A percentile compares a stretch with the other conserved stretches of the same genome.
Evolutionary conservation across 352 stramenopile species (phyloP).

Genomic region (Pythium guiyangense): DNA sequence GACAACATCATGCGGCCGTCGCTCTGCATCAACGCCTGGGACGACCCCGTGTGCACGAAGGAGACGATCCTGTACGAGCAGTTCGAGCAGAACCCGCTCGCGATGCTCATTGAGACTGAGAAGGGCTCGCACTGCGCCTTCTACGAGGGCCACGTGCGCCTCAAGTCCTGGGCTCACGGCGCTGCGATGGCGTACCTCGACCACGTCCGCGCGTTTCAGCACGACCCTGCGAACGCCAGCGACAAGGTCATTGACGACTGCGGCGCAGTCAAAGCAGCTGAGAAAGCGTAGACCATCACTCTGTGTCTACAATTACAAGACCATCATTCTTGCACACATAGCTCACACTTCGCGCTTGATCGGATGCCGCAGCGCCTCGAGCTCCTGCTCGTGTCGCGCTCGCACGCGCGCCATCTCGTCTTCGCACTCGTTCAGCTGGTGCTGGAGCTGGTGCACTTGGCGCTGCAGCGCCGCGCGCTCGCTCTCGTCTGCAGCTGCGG

Average conservation of each 20-base stretch:
- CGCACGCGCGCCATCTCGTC: constrained; percentile 82
- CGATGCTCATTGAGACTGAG: too few relatives aligned
- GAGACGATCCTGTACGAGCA: too few relatives aligned
- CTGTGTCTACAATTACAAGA: background rate
- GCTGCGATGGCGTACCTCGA: constrained; percentile 62
- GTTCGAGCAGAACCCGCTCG: too few relatives aligned
- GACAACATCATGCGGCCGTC: too few relatives aligned
- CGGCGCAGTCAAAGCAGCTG: too few relatives aligned
- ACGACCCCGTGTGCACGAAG: too few relatives aligned
- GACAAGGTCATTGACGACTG: background rate
- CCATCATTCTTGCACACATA: background rate
- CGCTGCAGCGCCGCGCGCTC: constrained; percentile 51
- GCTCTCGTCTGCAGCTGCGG: constrained; percentile 31
- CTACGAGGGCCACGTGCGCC: constrained; percentile 43
- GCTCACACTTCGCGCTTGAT: constrained; percentile 6
- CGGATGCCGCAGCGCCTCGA: constrained; percentile 13
- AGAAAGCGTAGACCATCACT: background rate
- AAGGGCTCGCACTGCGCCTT: too few relatives aligned
- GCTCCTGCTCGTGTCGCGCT: constrained; percentile 32
- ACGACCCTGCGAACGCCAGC: background rate
- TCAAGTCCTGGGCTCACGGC: constrained; percentile 67
- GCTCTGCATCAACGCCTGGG: too few relatives aligned
- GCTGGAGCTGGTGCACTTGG: constrained; percentile 57
- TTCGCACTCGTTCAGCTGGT: constrained; percentile 70
- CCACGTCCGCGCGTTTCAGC: constrained; percentile 38